Evolutionary conservation across 108 stramenopile species (phyloP).

Genomic region (Discostella pseudostelligera): DNA sequence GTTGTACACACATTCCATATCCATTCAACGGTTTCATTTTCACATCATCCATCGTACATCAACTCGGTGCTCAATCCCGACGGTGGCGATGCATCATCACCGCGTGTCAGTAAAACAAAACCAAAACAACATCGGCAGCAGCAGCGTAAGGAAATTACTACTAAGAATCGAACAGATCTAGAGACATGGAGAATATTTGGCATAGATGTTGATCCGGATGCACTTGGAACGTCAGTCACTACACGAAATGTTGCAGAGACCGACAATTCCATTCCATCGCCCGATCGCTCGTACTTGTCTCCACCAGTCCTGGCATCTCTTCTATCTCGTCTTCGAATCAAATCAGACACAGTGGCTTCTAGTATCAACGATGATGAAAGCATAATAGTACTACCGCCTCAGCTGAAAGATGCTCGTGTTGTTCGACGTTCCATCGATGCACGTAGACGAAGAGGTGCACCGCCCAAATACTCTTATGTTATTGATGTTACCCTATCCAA

Average conservation of each 20-base stretch:
- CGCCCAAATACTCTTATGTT: conserved; percentile 72
- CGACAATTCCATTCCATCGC: conserved; percentile 1
- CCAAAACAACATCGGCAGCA: neutral
- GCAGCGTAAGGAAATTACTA: conserved; percentile 5
- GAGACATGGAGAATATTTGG: conserved; percentile 76
- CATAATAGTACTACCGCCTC: conserved; percentile 21
- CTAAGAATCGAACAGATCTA: conserved; percentile 27
- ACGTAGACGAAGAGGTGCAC: conserved; percentile 46
- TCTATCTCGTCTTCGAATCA: conserved; percentile 37
- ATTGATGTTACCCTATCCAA: conserved; percentile 52
- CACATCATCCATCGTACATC: neutral
- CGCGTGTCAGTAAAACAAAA: neutral
- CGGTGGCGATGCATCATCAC: neutral
- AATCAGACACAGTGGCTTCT: neutral
- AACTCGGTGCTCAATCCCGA: neutral
- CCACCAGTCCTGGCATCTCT: conserved; percentile 46
- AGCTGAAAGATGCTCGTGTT: conserved; percentile 54
- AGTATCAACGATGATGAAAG: neutral
- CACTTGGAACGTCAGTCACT: conserved; percentile 24
- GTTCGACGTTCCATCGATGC: conserved; percentile 83
- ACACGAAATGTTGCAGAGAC: neutral
- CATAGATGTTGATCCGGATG: conserved; percentile 68
- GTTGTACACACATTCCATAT: conserved; percentile 9
- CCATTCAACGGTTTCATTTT: neutral
- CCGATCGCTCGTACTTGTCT: conserved; percentile 43